Base-by-base conservation (phyloP, 495 filamentous ascomycete genomes). In the Xylaria longipes region DNA sequence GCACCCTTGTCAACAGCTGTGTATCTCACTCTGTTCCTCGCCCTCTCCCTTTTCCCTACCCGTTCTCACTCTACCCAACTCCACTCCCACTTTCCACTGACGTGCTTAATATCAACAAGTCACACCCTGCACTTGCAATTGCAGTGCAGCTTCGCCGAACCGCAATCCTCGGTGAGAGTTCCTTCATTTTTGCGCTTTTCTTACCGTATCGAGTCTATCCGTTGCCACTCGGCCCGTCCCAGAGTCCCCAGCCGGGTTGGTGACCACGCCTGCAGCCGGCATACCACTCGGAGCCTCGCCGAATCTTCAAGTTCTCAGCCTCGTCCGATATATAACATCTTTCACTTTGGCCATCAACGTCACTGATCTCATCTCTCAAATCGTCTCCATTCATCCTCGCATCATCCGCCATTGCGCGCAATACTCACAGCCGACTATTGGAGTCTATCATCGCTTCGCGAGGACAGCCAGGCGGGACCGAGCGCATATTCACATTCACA, bases 111-210 rank as follows among this genome's bases (percentile, higher is more conserved):
- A 37, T n/a, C 41, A 33, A 31, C 48, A 25, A 27, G n/a, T 29
- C n/a, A 41, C 35, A 8, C 31, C 31, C 56, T 60, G 17, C 56
- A 39, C 17, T 43, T 60, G 43, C 17, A 5, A 41, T 15, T 61
- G 56, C 56, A 50, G 33, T 27, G 65, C n/a, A 67, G 33, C 31
- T 45, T 45, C 43, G 56, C 54, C 54, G 29, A 25, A 46, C n/a
- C 65, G 50, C 27, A 46, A 29, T 31, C 50, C 39, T 31, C 41
- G 27, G 52, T 58, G 25, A 68, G 52, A 45, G 41, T 35, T 69
- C 39, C 56, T 58, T 48, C 35, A 3, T 46, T 61, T 57, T 37
- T 62, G 25, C 17, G 29, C 27, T 12, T 20, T 37, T 52, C 17
- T 61, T 33, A 9, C 12, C 17, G 8, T 33, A 12, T 25, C 8